Conservation (phyloP, 352 stramenopile genomes). For the Globisporangium iwayamae region DNA sequence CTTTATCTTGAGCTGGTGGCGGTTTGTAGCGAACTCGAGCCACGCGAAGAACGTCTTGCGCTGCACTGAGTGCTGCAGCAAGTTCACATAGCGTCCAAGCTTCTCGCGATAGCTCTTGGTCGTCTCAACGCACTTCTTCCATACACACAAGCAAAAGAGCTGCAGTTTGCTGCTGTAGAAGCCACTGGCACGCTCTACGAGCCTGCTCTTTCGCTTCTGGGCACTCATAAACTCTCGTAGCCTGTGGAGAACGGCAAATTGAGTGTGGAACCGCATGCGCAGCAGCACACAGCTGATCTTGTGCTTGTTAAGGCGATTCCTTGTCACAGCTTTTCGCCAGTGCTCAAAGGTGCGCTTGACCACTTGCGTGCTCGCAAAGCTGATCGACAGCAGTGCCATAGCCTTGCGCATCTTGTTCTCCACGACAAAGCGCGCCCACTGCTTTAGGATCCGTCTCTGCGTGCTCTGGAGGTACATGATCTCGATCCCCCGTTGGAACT, state of each 20-base stretch:
- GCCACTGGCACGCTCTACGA: not conserved
- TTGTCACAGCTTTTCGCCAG: constrained; percentile 21
- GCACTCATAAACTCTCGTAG: constrained; percentile 6
- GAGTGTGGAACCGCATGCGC: constrained; percentile 24
- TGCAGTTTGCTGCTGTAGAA: constrained; percentile 7
- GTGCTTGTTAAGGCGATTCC: constrained; percentile 12
- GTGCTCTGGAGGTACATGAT: constrained; percentile 14
- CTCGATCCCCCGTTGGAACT: constrained; percentile 26
- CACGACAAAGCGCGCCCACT: constrained; percentile 30
- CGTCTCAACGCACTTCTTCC: constrained; percentile 11
- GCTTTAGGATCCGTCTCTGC: constrained; percentile 17
- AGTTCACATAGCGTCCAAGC: constrained; percentile 29
- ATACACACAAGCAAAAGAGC: constrained; percentile 19
- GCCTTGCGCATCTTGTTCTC: constrained; percentile 28
- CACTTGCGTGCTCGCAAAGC: constrained; percentile 20
- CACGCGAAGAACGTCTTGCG: constrained; percentile 35
- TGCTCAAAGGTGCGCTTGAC: constrained; percentile 18
- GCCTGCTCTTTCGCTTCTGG: constrained; percentile 13
- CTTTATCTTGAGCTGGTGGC: constrained; percentile 20
- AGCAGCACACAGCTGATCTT: constrained; percentile 24
- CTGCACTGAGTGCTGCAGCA: constrained; percentile 38
- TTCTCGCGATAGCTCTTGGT: constrained; percentile 17
- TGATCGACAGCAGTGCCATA: constrained; percentile 24
- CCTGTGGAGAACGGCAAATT: constrained; percentile 22
- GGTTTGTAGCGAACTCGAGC: constrained; percentile 22